Conservation (phyloP, 1,284 basidiomycete genomes). For the Ceratobasidium sp. region DNA sequence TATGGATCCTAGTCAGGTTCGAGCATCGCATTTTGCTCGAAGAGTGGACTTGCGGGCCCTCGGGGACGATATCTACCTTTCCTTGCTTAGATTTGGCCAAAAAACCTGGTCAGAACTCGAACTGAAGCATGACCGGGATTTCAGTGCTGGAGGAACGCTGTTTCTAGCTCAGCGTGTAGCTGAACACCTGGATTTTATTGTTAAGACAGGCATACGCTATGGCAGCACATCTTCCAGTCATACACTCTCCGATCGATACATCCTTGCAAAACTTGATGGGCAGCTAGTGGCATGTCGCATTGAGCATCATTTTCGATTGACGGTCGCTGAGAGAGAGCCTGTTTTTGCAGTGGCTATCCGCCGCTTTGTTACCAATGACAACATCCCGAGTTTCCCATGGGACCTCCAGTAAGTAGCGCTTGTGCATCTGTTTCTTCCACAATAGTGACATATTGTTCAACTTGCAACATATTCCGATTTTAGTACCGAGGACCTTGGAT, state of each 20-base stretch:
- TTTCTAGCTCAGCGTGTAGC: conserved; percentile 8
- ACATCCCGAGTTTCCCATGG: conserved; percentile 45
- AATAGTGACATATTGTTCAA: no score
- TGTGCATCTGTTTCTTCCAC: no score
- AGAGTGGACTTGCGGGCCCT: neutral
- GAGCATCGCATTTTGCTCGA: neutral
- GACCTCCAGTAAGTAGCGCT: conserved; percentile 43
- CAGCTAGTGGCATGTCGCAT: neutral
- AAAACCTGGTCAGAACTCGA: conserved; percentile 43
- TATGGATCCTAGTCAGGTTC: neutral
- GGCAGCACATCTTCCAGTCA: neutral
- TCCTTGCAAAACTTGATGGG: neutral
- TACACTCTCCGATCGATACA: neutral
- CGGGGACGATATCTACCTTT: neutral
- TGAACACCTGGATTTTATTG: neutral
- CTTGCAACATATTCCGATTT: no score
- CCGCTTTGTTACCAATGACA: conserved; percentile 37
- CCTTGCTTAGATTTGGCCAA: conserved; percentile 34
- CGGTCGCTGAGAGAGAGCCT: conserved; percentile 31
- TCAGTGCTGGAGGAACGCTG: neutral
- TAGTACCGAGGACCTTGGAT: neutral
- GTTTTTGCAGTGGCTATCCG: conserved; percentile 39
- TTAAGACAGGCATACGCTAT: neutral
- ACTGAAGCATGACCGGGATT: neutral
- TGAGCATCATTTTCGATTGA: neutral